Base-by-base conservation (phyloP, 1,139 yeast species). In the Geotrichum reessii region DNA sequence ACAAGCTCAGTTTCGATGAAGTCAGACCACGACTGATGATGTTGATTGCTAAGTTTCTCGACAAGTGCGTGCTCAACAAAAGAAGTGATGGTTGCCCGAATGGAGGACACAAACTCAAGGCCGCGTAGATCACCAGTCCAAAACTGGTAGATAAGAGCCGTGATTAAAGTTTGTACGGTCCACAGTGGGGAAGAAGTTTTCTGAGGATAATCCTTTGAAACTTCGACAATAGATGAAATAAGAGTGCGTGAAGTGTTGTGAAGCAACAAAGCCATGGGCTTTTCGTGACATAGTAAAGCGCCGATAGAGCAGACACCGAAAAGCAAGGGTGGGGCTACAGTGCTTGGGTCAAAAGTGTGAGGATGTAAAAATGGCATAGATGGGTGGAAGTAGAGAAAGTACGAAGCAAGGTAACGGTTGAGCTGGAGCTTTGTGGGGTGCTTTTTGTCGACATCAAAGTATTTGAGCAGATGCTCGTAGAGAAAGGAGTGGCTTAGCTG, bases 261-360 rank as follows among this genome's bases (percentile, higher is more conserved):
- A 40, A 70, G 61, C 6, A 65, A 59, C n/a, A 63, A 61, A 22
- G 74, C 72, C 62, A 66, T 65, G 48, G 65, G 63, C 22, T 61
- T 63, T 53, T 71, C 74, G 40, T 64, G 67, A 56, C 72, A 66
- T 14, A 71, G 60, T 24, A 65, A 62, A 0, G 76, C 74, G 4
- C 76, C 76, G 42, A 73, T 63, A 1, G 74, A 66, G 60, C 74
- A 69, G 14, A 72, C 67, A 2, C 74, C 69, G 40, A 71, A 68
- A 25, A 73, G 60, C 22, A 73, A 63, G 11, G 73, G 67, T 5
- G 73, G 74, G 9, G 74, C 68, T 2, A 68, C 66, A 1, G 65
- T 63, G 11, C 63, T 64, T 1, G 73, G 72, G 50, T 69, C 66
- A 56, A 51, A 51, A 2, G 74, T 65, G 28, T 70, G 71, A 3